Base-by-base conservation (phyloP, 2,329 filamentous ascomycete species). In the Penicillium verrucosum region DNA sequence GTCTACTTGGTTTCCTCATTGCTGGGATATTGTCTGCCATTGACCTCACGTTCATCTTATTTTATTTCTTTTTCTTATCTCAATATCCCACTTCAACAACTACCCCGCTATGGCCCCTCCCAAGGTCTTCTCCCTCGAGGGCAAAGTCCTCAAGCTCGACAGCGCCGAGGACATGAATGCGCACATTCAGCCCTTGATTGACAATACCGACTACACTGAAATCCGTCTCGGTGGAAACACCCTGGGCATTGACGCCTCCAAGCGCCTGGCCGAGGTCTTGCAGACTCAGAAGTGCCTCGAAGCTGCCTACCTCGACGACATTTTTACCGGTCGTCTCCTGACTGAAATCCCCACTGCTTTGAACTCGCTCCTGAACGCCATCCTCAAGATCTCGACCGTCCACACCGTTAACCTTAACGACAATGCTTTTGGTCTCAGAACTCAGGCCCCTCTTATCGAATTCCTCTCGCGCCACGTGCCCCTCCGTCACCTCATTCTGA, bases 341-440 rank as follows among this genome's bases (percentile, higher is more conserved):
- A 89, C 87, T 75, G 94, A 99, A 75, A 99, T 99, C 62, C 94
- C 94, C 46, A 88, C 89, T 62, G 93, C 94, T 8, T 85, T 99
- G 53, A 89, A 89, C 44, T 87, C 85, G 57, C 86, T 99, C 46
- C 86, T 99, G 52, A 92, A 87, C 40, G 88, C 93, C 4, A 86
- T 97, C 41, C 85, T 97, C 56, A 89, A 92, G 70, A 88, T 96
- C 52, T 88, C 89, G 1, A 87, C 90, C 56, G 87, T 99, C 43
- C 89, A 89, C 74, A 97, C 92, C 30, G 84, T 99, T 77, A 95
- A 97, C 76, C 84, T 99, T 40, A 96, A 93, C 77, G 94, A 99
- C 77, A 99, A 99, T 76, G 94, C 94, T 44, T 99, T 99, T 70
- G 94, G 94, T 55, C 85, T 97, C 60, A 97, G 96, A 77, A 96